phyloP scores from a whole-genome alignment of 176 grass and related monocot species.

The Raddia distichophylla region DNA sequence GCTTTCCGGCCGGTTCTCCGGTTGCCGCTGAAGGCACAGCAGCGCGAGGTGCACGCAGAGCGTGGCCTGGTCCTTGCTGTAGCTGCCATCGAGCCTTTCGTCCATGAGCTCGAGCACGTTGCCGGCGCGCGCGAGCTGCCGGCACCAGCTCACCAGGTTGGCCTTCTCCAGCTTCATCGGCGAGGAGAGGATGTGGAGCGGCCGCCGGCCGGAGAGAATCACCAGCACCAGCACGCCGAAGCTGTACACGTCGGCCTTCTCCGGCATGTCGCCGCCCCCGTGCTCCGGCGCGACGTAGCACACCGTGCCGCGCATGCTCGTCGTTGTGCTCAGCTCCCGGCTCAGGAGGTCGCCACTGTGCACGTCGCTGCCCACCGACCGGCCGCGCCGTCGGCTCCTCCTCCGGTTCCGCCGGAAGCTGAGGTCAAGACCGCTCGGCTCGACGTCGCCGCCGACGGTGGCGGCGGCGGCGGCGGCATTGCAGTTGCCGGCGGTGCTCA shows the following conservation, averaged over 20 bases:
- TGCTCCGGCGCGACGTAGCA: constrained; percentile 78
- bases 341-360: constrained; percentile 70
- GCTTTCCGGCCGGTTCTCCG: constrained; percentile 78
- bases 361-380: constrained; percentile 56
- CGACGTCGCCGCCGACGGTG: constrained; percentile 19
- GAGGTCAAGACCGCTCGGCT: constrained; percentile 20
- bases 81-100: constrained; percentile 62
- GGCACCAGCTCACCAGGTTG: constrained; percentile 90
- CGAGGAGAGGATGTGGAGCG: constrained; percentile 83
- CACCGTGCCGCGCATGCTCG: constrained; percentile 85
- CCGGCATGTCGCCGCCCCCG: constrained; percentile 41
- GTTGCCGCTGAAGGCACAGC: constrained; percentile 78
- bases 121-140: constrained; percentile 69
- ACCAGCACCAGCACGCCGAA: constrained; percentile 85
- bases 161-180: constrained; percentile 95
- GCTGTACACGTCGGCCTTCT: constrained; percentile 83
- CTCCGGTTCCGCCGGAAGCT: constrained; percentile 51
- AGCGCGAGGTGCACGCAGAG: constrained; percentile 80
- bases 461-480: constrained; percentile 23
- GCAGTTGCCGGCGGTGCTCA: background rate
- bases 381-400: constrained; percentile 52
- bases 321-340: constrained; percentile 70
- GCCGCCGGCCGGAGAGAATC: constrained; percentile 74
- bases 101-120: constrained; percentile 84
- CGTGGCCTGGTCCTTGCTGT: constrained; percentile 63